These are phyloP conservation scores for Hypholoma sublateritium DNA, from an alignment of 768 basidiomycete species.

Conservation along the genomic window DNA sequence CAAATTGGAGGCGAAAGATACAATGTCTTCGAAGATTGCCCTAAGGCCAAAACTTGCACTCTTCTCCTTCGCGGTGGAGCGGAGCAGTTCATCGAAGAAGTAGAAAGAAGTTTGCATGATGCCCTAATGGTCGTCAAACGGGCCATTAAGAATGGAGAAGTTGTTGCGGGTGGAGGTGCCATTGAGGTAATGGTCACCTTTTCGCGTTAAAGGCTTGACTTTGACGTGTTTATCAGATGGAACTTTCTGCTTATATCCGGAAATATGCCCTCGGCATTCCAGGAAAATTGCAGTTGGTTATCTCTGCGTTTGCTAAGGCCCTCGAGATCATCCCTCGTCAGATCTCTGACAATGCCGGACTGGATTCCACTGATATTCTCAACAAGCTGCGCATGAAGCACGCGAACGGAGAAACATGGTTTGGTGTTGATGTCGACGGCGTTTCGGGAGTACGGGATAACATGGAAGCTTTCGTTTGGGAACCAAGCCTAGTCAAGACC, in stretches of 20 bases:
- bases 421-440: constrained; percentile 93
- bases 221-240: constrained; percentile 65
- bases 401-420: constrained; percentile 85
- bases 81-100: constrained; percentile 98
- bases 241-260: constrained; percentile 91
- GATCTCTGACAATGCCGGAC: constrained; percentile 97
- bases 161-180: constrained; percentile 97
- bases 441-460: constrained; percentile 89
- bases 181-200: constrained; percentile 67
- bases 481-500: constrained; percentile 91
- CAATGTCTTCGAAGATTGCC: constrained; percentile 92
- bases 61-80: constrained; percentile 93
- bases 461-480: constrained; percentile 98
- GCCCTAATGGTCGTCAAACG: constrained; percentile 99
- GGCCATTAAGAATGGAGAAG: constrained; percentile 91
- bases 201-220: not conserved
- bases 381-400: constrained; percentile 98
- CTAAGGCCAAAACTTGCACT: constrained; percentile 94
- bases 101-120: constrained; percentile 95
- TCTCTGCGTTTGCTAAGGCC: constrained; percentile 95
- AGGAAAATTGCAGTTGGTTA: constrained; percentile 92
- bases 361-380: constrained; percentile 95
- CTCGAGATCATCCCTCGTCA: constrained; percentile 97
- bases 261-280: constrained; percentile 90
- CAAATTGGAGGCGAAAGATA: constrained; percentile 97